Base-by-base conservation (phyloP, 805 yeast genomes). In the Schwanniomyces yamadae region DNA sequence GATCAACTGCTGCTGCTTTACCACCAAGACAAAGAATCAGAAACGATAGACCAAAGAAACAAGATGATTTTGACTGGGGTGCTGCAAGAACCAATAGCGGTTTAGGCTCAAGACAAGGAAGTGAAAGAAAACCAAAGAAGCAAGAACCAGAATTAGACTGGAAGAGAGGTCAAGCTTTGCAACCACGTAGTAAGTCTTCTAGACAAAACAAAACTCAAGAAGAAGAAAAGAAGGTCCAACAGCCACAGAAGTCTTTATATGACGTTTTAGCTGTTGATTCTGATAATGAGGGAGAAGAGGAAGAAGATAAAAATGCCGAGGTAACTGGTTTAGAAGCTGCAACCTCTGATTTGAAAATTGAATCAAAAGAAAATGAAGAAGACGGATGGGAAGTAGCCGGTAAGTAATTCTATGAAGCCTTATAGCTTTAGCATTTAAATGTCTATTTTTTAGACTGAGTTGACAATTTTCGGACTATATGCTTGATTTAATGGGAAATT, bases 361-460 rank as follows among this genome's bases (percentile, higher is more conserved):
- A 53, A n/a, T 35, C 48, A 23, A 52, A 50, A 31, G 55, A 50
- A 15, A 52, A 46, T 38, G n/a, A n/a, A n/a, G n/a, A n/a, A n/a
- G 65, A 54, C 18, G 66, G 58, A 14, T 62, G 68, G 67, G 61
- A 61, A 51, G 65, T 59, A 34, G 69, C 59, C 37, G 51, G 61
- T 28, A 59, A 59, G 45, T 59, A 56, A 54, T 16, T 24, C 22
- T 16, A 21, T n/a, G 6, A 34, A 21, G 21, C 23, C n/a, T 31
- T 16, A 10, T n/a, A 15, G 20, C 15, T 16, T 15, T 20, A 27
- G 27, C 22, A 28, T 28, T 30, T 30, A 21, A 30, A 21, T 30
- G n/a, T 15, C n/a, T 23, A 14, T 26, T 17, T 26, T 26, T 26
- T 6, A 26, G 14, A 26, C 13, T 26, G 29, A 14, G 14, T 13